Base-by-base conservation (phyloP, 331 rosid species). In the Telfairia occidentalis region DNA sequence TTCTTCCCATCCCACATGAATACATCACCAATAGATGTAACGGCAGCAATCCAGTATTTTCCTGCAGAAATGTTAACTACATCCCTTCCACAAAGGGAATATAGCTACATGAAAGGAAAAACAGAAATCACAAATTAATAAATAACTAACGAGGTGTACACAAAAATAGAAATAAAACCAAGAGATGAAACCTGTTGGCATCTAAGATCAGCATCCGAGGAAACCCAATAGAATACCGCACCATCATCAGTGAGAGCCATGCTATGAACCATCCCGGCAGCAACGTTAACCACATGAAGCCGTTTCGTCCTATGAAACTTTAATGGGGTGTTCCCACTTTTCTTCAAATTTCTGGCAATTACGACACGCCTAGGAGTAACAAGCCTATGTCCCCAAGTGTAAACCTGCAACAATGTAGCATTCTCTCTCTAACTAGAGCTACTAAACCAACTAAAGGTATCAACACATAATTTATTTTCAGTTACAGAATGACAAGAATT, bases 381-480 rank as follows among this genome's bases (percentile, higher is more conserved):
- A 75, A 88, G 95, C 53, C 92, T 89, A 87, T 94, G 93, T 77
- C 98, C 98, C 97, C 98, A 94, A 74, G 98, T 91, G 86, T 85
- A 91, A 32, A 91, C 97, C 98, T 94, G 86, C 80, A 69, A 66
- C 83, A 81, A 58, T 45, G 12, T 76, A 69, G 12, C 15, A 43
- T 54, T 64, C 43, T 34, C 28, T 46, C 46, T 49, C 13, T 34
- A 71, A 67, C 21, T 60, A 42, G 70, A 35, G 67, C 63, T 42
- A 60, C 30, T n/a, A 71, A 50, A 15, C 37, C 46, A 50, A 50
- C 48, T 4, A 10, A 7, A 52, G 30, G 32, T 29, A 52, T 43
- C 19, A 70, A 38, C n/a, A 48, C 7, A 49, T 49, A 28, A 72
- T 46, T 71, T 49, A 45, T 15, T 18, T 35, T 7, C 77, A n/a